Conservation (phyloP, 306 rosid species). For the peach (Prunus persica) region Prunus_persica_NCBIv2 NC_034010.1:29337501-29338000, state of each 20-base stretch:
- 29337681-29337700: not conserved
- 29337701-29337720: not conserved
- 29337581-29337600: not conserved
- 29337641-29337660: not conserved
- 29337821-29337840: not conserved
- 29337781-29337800: not conserved
- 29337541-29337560: not conserved
- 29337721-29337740: not conserved
- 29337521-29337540: not conserved
- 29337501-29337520: not conserved
- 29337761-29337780: not conserved
- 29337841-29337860: not conserved
- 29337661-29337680: not conserved
- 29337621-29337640: not conserved
- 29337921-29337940: not conserved
- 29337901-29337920: not conserved
- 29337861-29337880: not conserved
- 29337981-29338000: not conserved
- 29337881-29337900: not conserved
- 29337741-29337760: not conserved
- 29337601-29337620: not conserved
- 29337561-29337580: not conserved
- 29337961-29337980: not conserved
- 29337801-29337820: not conserved
- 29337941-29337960: not conserved